phyloP scores from a whole-genome alignment of 1,284 basidiomycete genomes.

The Cronartium quercuum region DNA sequence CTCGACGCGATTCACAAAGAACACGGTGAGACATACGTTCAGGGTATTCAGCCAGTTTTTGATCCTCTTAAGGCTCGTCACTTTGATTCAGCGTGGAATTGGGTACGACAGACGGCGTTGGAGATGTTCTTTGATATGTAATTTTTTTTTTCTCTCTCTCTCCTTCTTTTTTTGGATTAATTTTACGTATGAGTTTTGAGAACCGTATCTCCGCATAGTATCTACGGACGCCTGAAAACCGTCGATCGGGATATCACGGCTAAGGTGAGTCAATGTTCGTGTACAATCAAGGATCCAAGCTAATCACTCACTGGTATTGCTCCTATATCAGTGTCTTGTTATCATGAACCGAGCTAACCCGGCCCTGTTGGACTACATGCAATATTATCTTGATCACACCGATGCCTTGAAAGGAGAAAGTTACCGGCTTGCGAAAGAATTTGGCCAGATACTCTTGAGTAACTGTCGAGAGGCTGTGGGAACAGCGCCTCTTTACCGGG shows the following conservation, averaged over 20 bases:
- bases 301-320: not conserved
- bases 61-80: constrained; percentile 90
- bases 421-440: constrained; percentile 89
- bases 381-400: constrained; percentile 82
- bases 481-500: constrained; percentile 82
- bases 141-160: constrained; percentile 8
- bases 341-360: constrained; percentile 96
- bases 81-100: constrained; percentile 98
- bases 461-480: constrained; percentile 80
- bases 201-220: constrained; percentile 39
- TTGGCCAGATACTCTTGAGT: constrained; percentile 92
- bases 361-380: constrained; percentile 69
- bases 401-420: constrained; percentile 78
- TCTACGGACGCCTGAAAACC: constrained; percentile 79
- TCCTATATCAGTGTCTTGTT: constrained; percentile 87
- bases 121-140: constrained; percentile 97
- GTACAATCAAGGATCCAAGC: not conserved
- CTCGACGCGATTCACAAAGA: constrained; percentile 81
- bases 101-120: constrained; percentile 83
- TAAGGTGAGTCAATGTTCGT: not conserved
- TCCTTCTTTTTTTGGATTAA: too few relatives aligned
- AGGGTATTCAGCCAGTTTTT: constrained; percentile 89
- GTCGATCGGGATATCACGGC: constrained; percentile 60
- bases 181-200: too few relatives aligned
- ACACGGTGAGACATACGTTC: constrained; percentile 84